Evolutionary conservation across 225 moss, liverwort and hornwort genomes (phyloP), one percentile per base, ranked within the genome.

Genomic region (Marchantia paleacea): DNA sequence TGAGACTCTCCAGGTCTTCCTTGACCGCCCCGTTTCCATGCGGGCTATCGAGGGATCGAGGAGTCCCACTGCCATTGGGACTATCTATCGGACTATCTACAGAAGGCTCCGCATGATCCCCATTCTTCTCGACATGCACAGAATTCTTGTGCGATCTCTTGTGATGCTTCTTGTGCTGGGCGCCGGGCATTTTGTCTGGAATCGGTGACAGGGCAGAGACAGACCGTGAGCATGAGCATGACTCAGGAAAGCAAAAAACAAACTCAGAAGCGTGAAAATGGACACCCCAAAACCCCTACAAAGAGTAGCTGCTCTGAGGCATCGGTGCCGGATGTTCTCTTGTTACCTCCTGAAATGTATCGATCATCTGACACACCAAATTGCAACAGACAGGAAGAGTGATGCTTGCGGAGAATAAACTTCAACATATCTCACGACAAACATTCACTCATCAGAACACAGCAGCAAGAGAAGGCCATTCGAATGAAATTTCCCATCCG

Each of bases 171-270:
- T 72, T 80, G 49, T 80, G 53, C 10, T 29, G 52, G 12, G 49
- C 12, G n/a, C 80, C 80, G 47, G 80, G 80, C 80, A 80, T 80
- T 72, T 48, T 80, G 55, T 72, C 80, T 79, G 76, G 20, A 26
- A 28, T 1, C n/a, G 16, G 18, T n/a, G 19, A 39, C 47, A 48
- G 16, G 69, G 10, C 20, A 3, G 25, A 7, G n/a, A 6, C 10
- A 24, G 65, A 65, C 10, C 8, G 58, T 24, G 25, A 24, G 10
- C 25, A 67, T 11, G 28, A 67, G 7, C 7, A 18, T 61, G 61
- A 61, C 14, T 22, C 19, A 29, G 28, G 39, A 66, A 28, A 28
- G 6, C 66, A 49, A 14, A 70, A n/a, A 62, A 39, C 3, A 39
- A 39, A 39, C 39, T 39, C 39, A 39, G 5, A 8, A 4, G 7